Evolutionary conservation across 2,329 filamentous ascomycete species (phyloP).

Genomic region (Sordariomycetes sp.): DNA sequence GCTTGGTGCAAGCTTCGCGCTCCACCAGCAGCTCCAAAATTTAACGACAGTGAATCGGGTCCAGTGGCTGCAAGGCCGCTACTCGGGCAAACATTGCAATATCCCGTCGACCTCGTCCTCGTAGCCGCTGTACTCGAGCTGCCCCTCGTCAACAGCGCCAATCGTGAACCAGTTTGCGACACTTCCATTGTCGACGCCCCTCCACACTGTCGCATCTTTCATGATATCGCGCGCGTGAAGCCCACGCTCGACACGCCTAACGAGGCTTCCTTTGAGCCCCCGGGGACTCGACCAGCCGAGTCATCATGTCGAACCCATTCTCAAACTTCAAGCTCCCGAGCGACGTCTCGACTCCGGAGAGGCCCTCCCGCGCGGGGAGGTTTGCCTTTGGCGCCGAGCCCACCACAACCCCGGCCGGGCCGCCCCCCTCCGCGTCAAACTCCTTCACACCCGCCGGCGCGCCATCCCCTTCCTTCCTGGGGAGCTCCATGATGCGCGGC

Average conservation of each 20-base stretch:
- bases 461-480: constrained; percentile 38
- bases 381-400: constrained; percentile 29
- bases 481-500: constrained; percentile 37
- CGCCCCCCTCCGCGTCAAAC: constrained; percentile 35
- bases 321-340: constrained; percentile 28
- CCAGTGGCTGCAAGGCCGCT: neutral
- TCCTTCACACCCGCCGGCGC: constrained; percentile 44
- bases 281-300: neutral
- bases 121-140: neutral
- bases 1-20: neutral
- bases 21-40: constrained; percentile 3
- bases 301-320: constrained; percentile 26
- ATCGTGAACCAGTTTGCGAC: neutral
- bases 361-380: neutral
- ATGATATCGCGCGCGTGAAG: neutral
- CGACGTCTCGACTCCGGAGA: constrained; percentile 34
- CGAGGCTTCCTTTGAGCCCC: neutral
- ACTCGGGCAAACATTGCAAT: neutral
- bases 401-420: constrained; percentile 38
- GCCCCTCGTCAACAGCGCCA: neutral
- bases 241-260: neutral
- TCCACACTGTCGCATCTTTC: neutral
- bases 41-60: neutral
- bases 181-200: neutral
- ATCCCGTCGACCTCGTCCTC: neutral